Conservation (phyloP, 2,329 filamentous ascomycete genomes). For the Exophiala sp. region DNA sequence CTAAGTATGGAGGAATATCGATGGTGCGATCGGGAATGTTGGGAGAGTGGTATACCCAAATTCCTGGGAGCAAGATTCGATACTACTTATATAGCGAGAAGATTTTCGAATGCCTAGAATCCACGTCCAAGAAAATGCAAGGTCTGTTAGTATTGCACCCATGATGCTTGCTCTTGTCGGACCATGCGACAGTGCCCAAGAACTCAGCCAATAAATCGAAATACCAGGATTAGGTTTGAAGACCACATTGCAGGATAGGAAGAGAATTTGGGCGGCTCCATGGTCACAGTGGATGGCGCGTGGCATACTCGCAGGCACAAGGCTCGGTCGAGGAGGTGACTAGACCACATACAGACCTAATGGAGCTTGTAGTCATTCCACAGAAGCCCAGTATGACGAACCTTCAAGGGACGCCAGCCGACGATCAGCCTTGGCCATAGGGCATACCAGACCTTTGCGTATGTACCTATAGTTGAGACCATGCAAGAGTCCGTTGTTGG, state of each 20-base stretch:
- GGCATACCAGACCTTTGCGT: background rate
- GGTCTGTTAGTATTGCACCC: background rate
- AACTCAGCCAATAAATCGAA: background rate
- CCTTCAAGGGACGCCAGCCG: background rate
- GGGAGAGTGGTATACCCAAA: background rate
- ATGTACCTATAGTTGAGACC: too few species aligned
- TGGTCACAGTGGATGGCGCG: too few species aligned
- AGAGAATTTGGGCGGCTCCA: too few species aligned
- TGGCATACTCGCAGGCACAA: too few species aligned
- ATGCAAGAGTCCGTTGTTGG: too few species aligned
- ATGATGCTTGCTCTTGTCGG: background rate
- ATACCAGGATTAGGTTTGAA: too few species aligned
- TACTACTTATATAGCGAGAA: background rate
- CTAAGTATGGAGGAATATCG: background rate
- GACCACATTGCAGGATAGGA: too few species aligned
- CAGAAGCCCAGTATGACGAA: background rate
- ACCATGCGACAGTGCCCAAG: background rate
- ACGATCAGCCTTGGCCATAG: background rate
- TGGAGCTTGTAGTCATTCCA: background rate
- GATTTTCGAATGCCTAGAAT: background rate
- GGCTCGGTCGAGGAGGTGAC: background rate
- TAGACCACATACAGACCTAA: background rate
- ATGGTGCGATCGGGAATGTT: background rate
- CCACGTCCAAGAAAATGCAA: background rate
- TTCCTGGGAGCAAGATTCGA: background rate